These are phyloP conservation scores for Pyricularia grisea DNA, from an alignment of 2,329 filamentous ascomycete genomes.

Conservation along the genomic window DNA sequence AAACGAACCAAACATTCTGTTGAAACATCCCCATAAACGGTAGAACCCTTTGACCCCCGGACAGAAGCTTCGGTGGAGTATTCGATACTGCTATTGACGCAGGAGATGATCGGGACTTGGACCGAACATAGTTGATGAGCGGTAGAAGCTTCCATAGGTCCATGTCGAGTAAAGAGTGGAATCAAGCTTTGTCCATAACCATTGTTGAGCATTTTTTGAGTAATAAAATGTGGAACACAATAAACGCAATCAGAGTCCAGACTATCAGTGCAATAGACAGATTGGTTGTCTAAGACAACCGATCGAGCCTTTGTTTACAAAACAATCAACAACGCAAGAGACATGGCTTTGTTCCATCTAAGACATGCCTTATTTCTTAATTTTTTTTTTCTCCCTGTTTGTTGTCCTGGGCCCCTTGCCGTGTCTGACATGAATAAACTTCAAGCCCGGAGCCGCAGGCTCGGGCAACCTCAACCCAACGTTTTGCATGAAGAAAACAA, in stretches of 20 bases:
- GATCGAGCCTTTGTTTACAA: background rate
- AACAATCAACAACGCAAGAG: background rate
- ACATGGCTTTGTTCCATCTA: background rate
- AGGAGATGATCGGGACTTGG: background rate
- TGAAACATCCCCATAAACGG: background rate
- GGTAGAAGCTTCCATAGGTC: background rate
- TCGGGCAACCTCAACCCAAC: background rate
- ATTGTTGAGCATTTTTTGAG: background rate
- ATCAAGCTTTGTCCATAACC: background rate
- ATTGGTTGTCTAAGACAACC: background rate
- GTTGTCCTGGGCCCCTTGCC: background rate
- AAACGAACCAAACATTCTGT: background rate
- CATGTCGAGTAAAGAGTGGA: background rate
- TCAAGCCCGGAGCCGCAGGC: background rate
- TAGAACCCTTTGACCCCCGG: background rate
- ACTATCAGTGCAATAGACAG: background rate
- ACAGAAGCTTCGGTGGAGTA: background rate
- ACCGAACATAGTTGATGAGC: background rate
- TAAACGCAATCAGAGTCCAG: background rate
- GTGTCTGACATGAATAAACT: background rate
- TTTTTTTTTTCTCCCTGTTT: background rate
- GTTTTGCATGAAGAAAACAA: no score
- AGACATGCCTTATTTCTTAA: background rate
- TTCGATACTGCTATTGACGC: background rate
- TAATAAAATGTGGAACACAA: background rate